Base-by-base conservation (phyloP, 1,284 basidiomycete species). In the Schizophyllum commune region DNA sequence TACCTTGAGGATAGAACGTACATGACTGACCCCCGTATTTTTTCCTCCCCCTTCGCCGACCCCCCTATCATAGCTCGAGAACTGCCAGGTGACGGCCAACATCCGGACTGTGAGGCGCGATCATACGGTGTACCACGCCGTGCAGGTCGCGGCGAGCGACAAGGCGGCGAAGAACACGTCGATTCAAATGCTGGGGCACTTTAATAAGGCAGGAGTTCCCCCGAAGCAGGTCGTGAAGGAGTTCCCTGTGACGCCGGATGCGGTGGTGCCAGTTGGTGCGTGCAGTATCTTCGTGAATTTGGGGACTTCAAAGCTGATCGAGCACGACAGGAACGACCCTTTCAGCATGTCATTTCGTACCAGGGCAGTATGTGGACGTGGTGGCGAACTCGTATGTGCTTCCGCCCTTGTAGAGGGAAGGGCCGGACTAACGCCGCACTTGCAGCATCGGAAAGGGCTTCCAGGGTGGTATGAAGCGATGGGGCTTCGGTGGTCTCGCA, bases 391-490 rank as follows among this genome's bases (percentile, higher is more conserved):
- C 93, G 92, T 97, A 74, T 68, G 92, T 82, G 22, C 54, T 65
- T 39, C 58, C 55, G 13, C 39, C 27, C 60, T 11, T 58, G 56
- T 52, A 33, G 58, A 13, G 34, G 39, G 4, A 6, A 9, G 55
- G 7, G 0, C 7, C 57, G 53, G 60, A 53, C 53, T 64, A 55
- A 60, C 62, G 20, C 63, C 61, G 64, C n/a, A 56, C 58, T 32
- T 65, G 5, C 67, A 97, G 94, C 4, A 91, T 96, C 65, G 97
- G 97, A 21, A 98, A 98, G 75, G 97, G 97, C 19, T 98, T 96
- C 75, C 91, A 94, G 67, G 97, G 97, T 71, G 88, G 84, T 55
- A 99, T 99, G 97, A 99, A 99, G 76, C 83, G 94, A 56, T 96
- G 94, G 86, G 89, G 90, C 56, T 99, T 97, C 78, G 84, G 88